Conservation (phyloP, 768 basidiomycete genomes). For the Floccularia luteovirens region DNA sequence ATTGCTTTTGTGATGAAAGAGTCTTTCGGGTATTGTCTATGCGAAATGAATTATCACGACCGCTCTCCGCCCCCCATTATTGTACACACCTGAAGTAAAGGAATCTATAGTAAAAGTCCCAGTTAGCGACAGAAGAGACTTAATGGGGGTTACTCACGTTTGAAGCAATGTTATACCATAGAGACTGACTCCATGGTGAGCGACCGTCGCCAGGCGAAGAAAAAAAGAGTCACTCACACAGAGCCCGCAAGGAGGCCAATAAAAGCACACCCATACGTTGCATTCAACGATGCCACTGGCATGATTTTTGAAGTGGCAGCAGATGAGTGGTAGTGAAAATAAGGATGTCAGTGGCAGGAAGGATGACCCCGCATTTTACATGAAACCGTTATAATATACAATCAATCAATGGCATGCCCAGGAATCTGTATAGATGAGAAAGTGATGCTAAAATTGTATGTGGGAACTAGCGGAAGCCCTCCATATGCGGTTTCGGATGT, state of each 20-base stretch:
- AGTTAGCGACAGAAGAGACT: constrained; percentile 1
- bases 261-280: constrained; percentile 37
- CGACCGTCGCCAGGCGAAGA: neutral
- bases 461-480: neutral
- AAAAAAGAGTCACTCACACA: constrained; percentile 22
- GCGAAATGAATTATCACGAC: neutral
- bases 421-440: too few relatives aligned
- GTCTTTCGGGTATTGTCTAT: constrained; percentile 33
- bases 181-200: constrained; percentile 18
- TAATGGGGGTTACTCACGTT: constrained; percentile 19
- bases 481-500: too few relatives aligned
- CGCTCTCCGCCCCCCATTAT: neutral
- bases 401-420: too few relatives aligned
- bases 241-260: constrained; percentile 34
- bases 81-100: constrained; percentile 30
- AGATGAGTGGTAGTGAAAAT: neutral
- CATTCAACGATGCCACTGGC: constrained; percentile 50
- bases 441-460: neutral
- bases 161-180: constrained; percentile 41
- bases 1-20: constrained; percentile 27
- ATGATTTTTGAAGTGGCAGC: constrained; percentile 14
- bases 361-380: neutral
- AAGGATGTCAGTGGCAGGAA: neutral
- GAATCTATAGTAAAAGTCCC: constrained; percentile 20
- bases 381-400: too few relatives aligned